Evolutionary conservation across 2,329 filamentous ascomycete species (phyloP).

Genomic region (Cryphonectria parasitica): DNA sequence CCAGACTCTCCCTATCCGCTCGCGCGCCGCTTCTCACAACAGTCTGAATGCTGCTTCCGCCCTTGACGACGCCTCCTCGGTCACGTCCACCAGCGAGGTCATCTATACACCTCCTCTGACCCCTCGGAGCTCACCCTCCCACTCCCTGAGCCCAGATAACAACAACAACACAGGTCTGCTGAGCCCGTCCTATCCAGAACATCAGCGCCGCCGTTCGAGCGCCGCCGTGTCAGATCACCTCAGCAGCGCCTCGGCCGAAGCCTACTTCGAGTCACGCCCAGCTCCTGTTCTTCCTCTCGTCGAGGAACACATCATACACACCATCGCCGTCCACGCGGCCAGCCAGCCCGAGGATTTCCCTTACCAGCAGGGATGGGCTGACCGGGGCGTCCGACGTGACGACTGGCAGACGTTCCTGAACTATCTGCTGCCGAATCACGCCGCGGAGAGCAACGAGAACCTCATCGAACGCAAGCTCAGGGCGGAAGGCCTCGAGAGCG

Average conservation of each 20-base stretch:
- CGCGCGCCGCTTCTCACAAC: conserved; percentile 33
- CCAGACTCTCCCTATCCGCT: conserved; percentile 34
- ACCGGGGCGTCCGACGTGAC: conserved; percentile 51
- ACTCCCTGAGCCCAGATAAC: conserved; percentile 4
- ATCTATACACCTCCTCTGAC: conserved; percentile 58
- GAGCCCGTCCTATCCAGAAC: conserved; percentile 15
- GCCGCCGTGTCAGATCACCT: conserved; percentile 34
- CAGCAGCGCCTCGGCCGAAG: conserved; percentile 41
- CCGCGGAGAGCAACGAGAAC: conserved; percentile 48
- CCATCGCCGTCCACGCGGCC: conserved; percentile 40
- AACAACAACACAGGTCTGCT: conserved; percentile 19
- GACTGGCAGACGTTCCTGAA: conserved; percentile 66
- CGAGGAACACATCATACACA: conserved; percentile 37
- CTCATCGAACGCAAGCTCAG: conserved; percentile 54
- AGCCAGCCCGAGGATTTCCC: conserved; percentile 50
- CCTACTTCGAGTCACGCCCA: conserved; percentile 54
- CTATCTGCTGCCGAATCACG: conserved; percentile 56
- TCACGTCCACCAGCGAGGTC: conserved; percentile 47
- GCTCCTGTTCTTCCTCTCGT: not conserved
- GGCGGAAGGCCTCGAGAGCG: conserved; percentile 42
- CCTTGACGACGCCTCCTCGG: conserved; percentile 39
- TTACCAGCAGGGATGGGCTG: conserved; percentile 43
- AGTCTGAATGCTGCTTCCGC: conserved; percentile 42
- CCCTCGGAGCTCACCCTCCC: conserved; percentile 41
- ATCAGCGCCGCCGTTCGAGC: conserved; percentile 34